Evolutionary conservation across 164 flowering plant genomes (phyloP).

Genomic region (Sextonia rubra): DNA sequence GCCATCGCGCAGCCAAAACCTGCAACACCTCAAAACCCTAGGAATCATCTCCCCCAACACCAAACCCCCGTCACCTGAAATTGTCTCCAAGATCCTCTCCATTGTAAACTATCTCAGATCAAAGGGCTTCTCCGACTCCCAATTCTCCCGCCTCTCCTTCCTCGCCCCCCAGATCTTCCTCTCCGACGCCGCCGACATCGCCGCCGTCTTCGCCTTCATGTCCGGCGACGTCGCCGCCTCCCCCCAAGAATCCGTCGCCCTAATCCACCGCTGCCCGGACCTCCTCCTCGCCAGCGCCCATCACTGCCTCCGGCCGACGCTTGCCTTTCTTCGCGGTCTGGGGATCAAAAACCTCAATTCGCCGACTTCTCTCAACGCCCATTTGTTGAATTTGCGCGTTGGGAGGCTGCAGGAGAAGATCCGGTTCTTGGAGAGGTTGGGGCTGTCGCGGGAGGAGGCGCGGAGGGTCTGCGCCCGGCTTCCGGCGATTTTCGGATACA

Average conservation of each 20-base stretch:
- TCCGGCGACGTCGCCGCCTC: slow-evolving; percentile 37
- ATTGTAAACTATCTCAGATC: slow-evolving; percentile 49
- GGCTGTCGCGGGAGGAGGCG: slow-evolving; percentile 45
- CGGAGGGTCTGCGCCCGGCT: slow-evolving; percentile 41
- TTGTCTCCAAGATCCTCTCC: slow-evolving; percentile 30
- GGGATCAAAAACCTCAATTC: slow-evolving; percentile 44
- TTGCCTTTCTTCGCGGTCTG: slow-evolving; percentile 33
- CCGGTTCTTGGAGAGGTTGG: slow-evolving; percentile 40
- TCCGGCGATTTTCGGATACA: slow-evolving; percentile 71
- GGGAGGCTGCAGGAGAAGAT: slow-evolving; percentile 33
- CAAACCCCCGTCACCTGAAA: slow-evolving; percentile 29
- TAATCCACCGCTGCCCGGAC: slow-evolving; percentile 44
- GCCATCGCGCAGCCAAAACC: slow-evolving; percentile 43
- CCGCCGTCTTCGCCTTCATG: slow-evolving; percentile 54
- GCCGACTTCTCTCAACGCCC: slow-evolving; percentile 50
- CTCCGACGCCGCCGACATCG: slow-evolving; percentile 28
- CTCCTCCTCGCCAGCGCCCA: slow-evolving; percentile 51
- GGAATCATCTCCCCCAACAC: slow-evolving; percentile 29
- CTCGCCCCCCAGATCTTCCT: slow-evolving; percentile 46
- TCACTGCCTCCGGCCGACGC: slow-evolving; percentile 47
- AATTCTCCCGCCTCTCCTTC: slow-evolving; percentile 48
- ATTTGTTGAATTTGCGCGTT: slow-evolving; percentile 48
- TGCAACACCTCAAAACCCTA: slow-evolving; percentile 47
- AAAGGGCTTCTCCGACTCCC: slow-evolving; percentile 46
- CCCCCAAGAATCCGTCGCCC: slow-evolving; percentile 24